Evolutionary conservation across 2,329 filamentous ascomycete genomes (phyloP).

Genomic region (Colletotrichum chrysophilum): DNA sequence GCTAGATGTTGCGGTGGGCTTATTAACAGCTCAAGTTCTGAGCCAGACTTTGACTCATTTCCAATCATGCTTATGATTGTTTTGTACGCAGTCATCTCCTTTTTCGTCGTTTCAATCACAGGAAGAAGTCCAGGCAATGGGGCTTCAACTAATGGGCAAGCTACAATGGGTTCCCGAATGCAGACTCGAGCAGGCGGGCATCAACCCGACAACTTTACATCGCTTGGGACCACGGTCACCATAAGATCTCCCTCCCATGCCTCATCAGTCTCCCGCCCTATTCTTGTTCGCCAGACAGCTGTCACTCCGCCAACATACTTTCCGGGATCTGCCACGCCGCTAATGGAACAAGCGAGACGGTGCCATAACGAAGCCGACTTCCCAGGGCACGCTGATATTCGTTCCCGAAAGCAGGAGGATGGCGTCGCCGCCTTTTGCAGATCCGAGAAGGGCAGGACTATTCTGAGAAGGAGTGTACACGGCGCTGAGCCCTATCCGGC

Average conservation of each 20-base stretch:
- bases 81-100: neutral
- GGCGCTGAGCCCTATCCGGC: neutral
- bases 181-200: neutral
- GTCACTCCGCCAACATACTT: neutral
- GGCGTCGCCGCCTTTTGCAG: neutral
- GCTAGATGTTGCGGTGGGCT: fast-evolving
- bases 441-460: neutral
- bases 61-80: neutral
- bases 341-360: neutral
- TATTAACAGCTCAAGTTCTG: neutral
- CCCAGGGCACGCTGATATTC: neutral
- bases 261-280: neutral
- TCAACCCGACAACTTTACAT: neutral
- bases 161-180: neutral
- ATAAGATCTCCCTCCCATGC: neutral
- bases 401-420: neutral
- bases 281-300: neutral
- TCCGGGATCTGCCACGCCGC: neutral
- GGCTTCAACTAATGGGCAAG: neutral
- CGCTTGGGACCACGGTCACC: neutral
- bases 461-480: neutral
- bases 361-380: neutral
- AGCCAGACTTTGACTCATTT: neutral
- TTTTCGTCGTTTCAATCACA: neutral
- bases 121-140: neutral